These are phyloP conservation scores for Ganoderma boninense DNA, from an alignment of 1,284 basidiomycete species.

Conservation along the genomic window DNA sequence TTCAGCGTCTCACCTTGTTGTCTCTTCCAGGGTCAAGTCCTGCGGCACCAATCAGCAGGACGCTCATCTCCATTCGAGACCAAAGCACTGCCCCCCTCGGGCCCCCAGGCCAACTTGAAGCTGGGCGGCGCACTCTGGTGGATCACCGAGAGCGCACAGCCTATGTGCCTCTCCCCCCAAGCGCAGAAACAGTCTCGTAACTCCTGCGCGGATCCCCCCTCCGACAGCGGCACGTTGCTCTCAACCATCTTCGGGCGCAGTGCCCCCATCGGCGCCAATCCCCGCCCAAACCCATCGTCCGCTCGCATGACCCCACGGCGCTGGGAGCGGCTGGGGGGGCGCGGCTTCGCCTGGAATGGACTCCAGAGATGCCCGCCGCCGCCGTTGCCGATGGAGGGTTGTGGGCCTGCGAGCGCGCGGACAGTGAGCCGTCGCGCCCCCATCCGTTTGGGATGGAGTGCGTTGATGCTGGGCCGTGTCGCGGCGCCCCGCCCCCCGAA, in stretches of 20 bases:
- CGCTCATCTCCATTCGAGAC: not conserved
- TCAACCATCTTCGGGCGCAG: slow-evolving; percentile 5
- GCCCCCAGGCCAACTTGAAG: not conserved
- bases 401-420: not conserved
- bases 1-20: not conserved
- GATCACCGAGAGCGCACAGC: slow-evolving; percentile 2
- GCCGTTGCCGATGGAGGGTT: not conserved
- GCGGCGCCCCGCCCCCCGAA: not conserved
- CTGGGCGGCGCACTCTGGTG: not conserved
- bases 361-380: not conserved
- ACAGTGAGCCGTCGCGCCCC: not conserved
- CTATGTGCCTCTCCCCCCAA: not conserved
- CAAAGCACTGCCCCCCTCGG: slow-evolving; percentile 1
- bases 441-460: not conserved
- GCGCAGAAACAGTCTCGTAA: not conserved
- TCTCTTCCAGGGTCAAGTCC: not conserved
- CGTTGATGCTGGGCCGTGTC: not conserved
- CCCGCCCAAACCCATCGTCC: not conserved
- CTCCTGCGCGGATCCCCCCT: not conserved
- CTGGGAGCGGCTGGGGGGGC: not conserved
- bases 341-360: not conserved
- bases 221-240: not conserved
- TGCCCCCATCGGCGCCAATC: not conserved
- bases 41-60: not conserved
- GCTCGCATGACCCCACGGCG: not conserved